Base-by-base conservation (phyloP, 192 early-diverging fungal genomes). In the Obelidium mucronatum region DNA sequence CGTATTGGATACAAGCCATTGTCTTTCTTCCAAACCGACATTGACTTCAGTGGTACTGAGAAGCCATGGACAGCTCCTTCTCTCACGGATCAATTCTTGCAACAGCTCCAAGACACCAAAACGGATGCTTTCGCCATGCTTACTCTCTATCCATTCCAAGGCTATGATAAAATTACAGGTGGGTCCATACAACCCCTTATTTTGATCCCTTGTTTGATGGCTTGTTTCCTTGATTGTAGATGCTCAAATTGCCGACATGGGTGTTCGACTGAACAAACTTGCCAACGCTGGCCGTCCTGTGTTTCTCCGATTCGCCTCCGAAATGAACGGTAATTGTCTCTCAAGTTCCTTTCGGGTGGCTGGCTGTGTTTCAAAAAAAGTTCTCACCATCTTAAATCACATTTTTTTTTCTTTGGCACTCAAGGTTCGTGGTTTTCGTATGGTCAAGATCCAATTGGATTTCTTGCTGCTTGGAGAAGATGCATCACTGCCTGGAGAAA, bases 381-480 rank as follows among this genome's bases (percentile, higher is more conserved):
- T 28, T 15, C 26, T 2, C 34, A 31, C 17, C 13, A 5, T 40
- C 22, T 30, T 11, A 51, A 26, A 28, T 8, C 3, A 0, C 80
- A 85, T 51, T 85, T 85, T 40, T 77, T 78, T 28, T 42, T 51
- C 13, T 33, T 85, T 22, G 83, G 83, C 0, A 26, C 35, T n/a
- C 54, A 33, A 62, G 56, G 74, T 8, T 48, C 17, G 19, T 78
- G 77, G 77, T 78, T 78, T 69, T 58, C 30, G 22, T 78, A 73
- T 62, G 77, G 77, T 40, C 77, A 78, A 48, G 69, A 78, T 33
- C 77, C 77, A 2, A 71, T 56, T 39, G 77, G 44, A 5, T 77
- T 70, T 56, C 13, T 77, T 39, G 40, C 26, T 42, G 59, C 69
- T 4, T 78, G 77, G 77, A 40, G 33, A 19, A 44, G 69, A 19